A percentile compares a stretch with the other conserved stretches of the same genome.
Evolutionary conservation across 225 moss, liverwort and hornwort species (phyloP).

Genomic region (Neckera pumila): DNA sequence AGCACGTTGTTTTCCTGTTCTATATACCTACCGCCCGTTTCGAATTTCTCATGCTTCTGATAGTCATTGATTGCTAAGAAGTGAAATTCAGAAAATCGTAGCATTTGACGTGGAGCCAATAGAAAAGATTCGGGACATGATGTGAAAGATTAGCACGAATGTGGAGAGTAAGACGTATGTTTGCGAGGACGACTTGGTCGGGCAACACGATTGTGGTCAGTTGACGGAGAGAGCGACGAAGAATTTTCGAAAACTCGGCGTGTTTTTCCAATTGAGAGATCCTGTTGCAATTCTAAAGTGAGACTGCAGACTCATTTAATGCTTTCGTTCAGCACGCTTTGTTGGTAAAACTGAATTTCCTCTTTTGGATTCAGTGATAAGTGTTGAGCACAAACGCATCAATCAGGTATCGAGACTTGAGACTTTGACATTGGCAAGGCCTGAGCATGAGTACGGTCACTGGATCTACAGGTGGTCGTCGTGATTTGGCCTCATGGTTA

Average conservation of each 20-base stretch:
- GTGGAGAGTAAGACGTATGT: not conserved
- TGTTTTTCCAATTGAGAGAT: not conserved
- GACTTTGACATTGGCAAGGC: not conserved
- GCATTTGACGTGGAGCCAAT: not conserved
- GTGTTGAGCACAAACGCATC: not conserved
- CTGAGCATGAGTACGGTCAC: not conserved
- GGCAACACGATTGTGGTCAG: not conserved
- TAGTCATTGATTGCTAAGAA: not conserved
- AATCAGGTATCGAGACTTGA: not conserved
- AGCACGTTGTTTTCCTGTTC: not conserved
- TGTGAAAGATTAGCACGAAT: not conserved
- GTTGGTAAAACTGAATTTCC: not conserved
- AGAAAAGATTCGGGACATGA: not conserved
- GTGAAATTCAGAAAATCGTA: not conserved
- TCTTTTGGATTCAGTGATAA: not conserved
- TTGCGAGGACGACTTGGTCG: not conserved
- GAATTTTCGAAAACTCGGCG: no score
- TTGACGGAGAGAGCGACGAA: not conserved
- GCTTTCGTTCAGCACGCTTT: not conserved
- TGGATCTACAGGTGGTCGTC: not conserved
- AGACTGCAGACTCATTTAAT: not conserved
- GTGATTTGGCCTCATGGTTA: not conserved
- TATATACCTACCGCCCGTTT: not conserved
- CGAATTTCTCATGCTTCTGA: not conserved
- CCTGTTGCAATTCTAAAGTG: not conserved